A percentile compares a stretch with the other conserved stretches of the same genome.
These are phyloP conservation scores for Amanita molliuscula DNA, from an alignment of 768 basidiomycete species.

Conservation along the genomic window DNA sequence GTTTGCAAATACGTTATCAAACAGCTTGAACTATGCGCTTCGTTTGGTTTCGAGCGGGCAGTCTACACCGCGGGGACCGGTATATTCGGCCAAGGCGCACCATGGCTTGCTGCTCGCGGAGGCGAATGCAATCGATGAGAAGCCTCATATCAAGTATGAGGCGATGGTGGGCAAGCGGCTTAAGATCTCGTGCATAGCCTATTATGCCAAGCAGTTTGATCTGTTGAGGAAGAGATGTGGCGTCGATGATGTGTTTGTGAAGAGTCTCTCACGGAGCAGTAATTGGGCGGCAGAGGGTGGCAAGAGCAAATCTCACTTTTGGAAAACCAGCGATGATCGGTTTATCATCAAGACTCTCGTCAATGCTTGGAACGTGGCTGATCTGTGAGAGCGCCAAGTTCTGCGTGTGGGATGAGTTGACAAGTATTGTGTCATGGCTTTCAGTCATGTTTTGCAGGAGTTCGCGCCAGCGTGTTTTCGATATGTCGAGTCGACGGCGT, in stretches of 20 bases:
- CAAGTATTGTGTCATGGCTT: not conserved
- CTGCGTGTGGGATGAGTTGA: not conserved
- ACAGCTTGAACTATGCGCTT: conserved; percentile 47
- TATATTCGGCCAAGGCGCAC: conserved; percentile 28
- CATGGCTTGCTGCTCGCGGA: conserved; percentile 39
- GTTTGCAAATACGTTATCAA: conserved; percentile 37
- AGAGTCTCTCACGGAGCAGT: conserved; percentile 47
- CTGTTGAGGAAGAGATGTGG: conserved; percentile 54
- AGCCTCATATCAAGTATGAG: conserved; percentile 77
- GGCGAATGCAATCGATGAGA: conserved; percentile 44
- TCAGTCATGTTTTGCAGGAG: conserved; percentile 69
- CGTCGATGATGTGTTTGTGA: conserved; percentile 47
- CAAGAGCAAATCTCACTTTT: conserved; percentile 73
- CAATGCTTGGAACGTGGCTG: conserved; percentile 80
- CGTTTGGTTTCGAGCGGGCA: conserved; percentile 39
- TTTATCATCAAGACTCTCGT: conserved; percentile 83
- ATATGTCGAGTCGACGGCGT: conserved; percentile 63
- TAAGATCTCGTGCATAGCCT: conserved; percentile 73
- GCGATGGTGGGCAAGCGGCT: conserved; percentile 68
- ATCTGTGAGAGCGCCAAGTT: conserved; percentile 43
- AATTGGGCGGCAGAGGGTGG: conserved; percentile 74
- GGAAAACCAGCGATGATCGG: conserved; percentile 69
- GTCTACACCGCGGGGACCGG: conserved; percentile 19
- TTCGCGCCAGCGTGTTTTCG: conserved; percentile 72
- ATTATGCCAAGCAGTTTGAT: conserved; percentile 78